Conservation (phyloP, 371 early-diverging fungal species). For the Neoconidiobolus thromboides region DNA sequence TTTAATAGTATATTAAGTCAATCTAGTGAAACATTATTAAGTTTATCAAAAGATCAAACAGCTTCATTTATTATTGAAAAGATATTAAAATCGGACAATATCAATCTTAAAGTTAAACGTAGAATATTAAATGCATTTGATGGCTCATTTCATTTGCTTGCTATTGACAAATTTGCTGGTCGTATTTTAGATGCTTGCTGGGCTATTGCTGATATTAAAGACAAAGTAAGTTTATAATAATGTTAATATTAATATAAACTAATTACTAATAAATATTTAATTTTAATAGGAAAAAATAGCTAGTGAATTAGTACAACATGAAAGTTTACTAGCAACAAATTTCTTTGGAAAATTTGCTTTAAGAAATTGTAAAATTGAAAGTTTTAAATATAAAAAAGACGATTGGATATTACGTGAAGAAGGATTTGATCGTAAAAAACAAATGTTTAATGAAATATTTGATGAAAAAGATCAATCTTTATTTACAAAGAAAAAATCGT, state of each 20-base stretch:
- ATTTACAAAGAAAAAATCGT: too few relatives aligned
- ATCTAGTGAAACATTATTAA: slow-evolving; percentile 20
- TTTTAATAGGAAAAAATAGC: slow-evolving; percentile 29
- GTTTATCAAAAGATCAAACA: slow-evolving; percentile 43
- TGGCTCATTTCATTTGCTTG: slow-evolving; percentile 32
- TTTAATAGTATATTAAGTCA: slow-evolving; percentile 20
- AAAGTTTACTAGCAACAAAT: slow-evolving; percentile 31
- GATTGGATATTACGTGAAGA: slow-evolving; percentile 58
- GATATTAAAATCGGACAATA: slow-evolving; percentile 29
- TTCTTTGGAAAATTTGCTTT: slow-evolving; percentile 52
- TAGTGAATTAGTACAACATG: slow-evolving; percentile 32
- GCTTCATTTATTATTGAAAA: slow-evolving; percentile 58
- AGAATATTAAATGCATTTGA: slow-evolving; percentile 35
- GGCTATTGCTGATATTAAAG: slow-evolving; percentile 49
- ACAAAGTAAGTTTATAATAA: slow-evolving; percentile 19
- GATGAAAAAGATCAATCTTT: slow-evolving; percentile 14
- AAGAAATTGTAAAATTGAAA: slow-evolving; percentile 58
- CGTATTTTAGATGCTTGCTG: slow-evolving; percentile 62
- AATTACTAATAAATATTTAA: too few relatives aligned
- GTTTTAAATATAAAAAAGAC: slow-evolving; percentile 43
- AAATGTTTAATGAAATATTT: slow-evolving; percentile 56
- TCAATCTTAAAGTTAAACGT: slow-evolving; percentile 37
- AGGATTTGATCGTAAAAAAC: slow-evolving; percentile 42
- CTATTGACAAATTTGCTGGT: slow-evolving; percentile 55
- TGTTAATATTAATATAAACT: too few relatives aligned